A percentile compares a stretch with the other conserved stretches of the same genome.
phyloP scores from a whole-genome alignment of 1,284 basidiomycete species.

The Cutaneotrichosporon curvatum region DNA sequence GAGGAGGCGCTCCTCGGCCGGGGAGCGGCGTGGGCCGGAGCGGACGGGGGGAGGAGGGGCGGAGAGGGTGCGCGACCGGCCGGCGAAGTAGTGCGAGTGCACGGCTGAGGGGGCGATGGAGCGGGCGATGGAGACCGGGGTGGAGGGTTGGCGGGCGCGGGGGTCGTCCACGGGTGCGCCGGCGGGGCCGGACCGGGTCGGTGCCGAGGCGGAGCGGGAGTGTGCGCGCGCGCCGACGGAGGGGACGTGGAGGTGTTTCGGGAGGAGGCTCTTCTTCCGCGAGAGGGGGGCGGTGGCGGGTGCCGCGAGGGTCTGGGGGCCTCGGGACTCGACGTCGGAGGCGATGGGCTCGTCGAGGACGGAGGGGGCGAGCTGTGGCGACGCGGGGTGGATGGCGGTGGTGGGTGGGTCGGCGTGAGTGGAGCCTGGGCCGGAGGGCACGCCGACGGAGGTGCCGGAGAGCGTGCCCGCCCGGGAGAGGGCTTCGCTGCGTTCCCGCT shows the following conservation, averaged over 20 bases:
- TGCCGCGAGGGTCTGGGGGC: no score
- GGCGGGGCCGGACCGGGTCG: not conserved
- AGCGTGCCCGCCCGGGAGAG: no score
- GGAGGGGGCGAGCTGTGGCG: no score
- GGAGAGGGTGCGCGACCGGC: not conserved
- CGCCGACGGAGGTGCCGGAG: no score
- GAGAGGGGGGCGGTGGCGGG: conserved; percentile 16
- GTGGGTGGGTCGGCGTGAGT: no score
- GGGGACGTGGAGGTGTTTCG: conserved; percentile 42
- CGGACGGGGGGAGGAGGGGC: conserved; percentile 25
- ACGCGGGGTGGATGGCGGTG: no score
- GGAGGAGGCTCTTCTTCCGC: conserved; percentile 20
- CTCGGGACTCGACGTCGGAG: no score
- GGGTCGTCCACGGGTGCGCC: conserved; percentile 2
- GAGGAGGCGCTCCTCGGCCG: conserved; percentile 64
- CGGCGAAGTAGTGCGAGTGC: conserved; percentile 57
- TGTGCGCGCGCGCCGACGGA: conserved; percentile 2
- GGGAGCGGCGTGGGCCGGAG: conserved; percentile 41
- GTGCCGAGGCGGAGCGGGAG: not conserved
- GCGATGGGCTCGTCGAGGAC: conserved; percentile 15
- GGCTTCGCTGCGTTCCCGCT: not conserved
- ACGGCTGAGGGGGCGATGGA: conserved; percentile 65
- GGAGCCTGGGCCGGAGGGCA: not conserved
- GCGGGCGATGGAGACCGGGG: conserved; percentile 22
- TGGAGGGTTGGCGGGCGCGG: conserved; percentile 8